Evolutionary conservation across 2,329 filamentous ascomycete genomes (phyloP), one percentile per base, ranked within the genome.

Genomic region (Trichoderma aggressivum): DNA sequence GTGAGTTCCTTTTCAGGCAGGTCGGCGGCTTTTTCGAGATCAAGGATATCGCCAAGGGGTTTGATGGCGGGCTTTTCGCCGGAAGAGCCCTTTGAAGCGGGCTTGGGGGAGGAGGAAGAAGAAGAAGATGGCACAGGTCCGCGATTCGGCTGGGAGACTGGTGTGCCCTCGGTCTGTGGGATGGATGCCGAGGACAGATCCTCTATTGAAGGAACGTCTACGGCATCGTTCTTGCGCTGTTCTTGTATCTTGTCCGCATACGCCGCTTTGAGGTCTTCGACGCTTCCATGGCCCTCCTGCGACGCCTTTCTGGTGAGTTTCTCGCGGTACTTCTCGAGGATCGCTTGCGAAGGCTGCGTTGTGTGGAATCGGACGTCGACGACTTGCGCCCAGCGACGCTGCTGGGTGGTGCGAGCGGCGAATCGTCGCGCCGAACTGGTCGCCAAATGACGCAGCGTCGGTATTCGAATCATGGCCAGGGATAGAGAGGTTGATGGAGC

Each of bases 281-380:
- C 88, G 79, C 92, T 89, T 74, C 86, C 85, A 71, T 87, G 83
- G n/a, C 92, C 91, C 79, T 92, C 86, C 82, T 91, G 83, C 79
- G 89, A 89, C 12, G 94, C 95, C 82, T 97, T 98, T 74, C 87
- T 84, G 75, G 92, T 88, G 73, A 99, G 90, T 84, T 97, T 97
- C 71, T 91, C 88, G 76, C 89, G 89, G 84, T 99, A 99, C 81
- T 93, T 97, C 74, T 97, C 94, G 74, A 93, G 80, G 50, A 98
- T 85, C 76, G 87, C 86, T 71, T 88, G 87, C 60, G 90, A 86
- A 71, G 89, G 84, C 71, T 89, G 88, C 18, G 94, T 96, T 73
- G 92, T 92, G 59, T 97, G 88, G 85, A 95, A 97, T 74, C 94
- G 93, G 61, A 97, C 90, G 81, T 98, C 93, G 81, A 97, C 93